Conservation (phyloP, 441 rosid genomes). For the Erodium trifolium region DNA sequence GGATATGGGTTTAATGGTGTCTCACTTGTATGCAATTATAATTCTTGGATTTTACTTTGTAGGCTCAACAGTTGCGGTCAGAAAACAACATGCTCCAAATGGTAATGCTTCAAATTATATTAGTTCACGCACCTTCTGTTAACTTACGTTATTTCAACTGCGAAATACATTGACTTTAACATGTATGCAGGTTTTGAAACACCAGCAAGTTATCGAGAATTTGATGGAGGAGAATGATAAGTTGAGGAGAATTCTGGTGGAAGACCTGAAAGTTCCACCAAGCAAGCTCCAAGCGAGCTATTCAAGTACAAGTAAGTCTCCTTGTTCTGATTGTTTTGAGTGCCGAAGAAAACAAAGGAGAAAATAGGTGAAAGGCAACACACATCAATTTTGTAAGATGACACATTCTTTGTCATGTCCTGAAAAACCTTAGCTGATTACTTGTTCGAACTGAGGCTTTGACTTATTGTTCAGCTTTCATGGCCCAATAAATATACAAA, state of each 20-base stretch:
- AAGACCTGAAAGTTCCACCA: conserved; percentile 71
- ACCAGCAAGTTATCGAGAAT: conserved; percentile 68
- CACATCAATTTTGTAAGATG: conserved; percentile 9
- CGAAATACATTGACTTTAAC: neutral
- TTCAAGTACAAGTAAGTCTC: conserved; percentile 30
- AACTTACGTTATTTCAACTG: conserved; percentile 6
- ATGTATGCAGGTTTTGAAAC: conserved; percentile 59
- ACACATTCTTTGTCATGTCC: no score
- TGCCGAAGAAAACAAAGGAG: conserved; percentile 83
- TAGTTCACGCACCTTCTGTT: conserved; percentile 3
- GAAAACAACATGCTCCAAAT: conserved; percentile 74
- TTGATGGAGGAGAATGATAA: conserved; percentile 70
- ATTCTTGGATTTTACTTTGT: conserved; percentile 16
- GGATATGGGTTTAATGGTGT: conserved; percentile 6
- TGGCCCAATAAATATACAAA: neutral
- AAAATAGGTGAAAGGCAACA: conserved; percentile 20
- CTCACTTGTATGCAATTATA: neutral
- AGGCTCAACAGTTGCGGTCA: conserved; percentile 49
- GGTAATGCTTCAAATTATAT: conserved; percentile 36
- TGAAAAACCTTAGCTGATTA: neutral
- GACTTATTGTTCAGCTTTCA: neutral
- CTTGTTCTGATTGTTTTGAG: conserved; percentile 68
- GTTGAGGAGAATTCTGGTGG: conserved; percentile 59
- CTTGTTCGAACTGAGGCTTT: neutral
- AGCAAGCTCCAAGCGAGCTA: conserved; percentile 45